Conservation (phyloP, 345 rosid genomes). For the Brassica nigra region DNA sequence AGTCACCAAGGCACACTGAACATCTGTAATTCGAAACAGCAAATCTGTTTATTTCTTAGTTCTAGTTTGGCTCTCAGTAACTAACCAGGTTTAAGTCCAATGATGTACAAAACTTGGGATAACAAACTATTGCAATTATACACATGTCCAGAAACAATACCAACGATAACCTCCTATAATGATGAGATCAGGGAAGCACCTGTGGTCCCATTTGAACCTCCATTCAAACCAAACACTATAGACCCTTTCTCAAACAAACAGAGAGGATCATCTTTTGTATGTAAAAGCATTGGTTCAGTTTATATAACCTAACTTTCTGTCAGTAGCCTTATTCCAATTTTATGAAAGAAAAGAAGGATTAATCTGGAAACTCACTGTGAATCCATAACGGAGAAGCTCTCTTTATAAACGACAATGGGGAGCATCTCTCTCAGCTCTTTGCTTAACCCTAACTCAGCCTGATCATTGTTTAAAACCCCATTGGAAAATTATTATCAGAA, state of each 20-base stretch:
- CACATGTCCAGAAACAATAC: conserved; percentile 1
- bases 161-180: background rate
- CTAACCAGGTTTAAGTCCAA: background rate
- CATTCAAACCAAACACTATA: background rate
- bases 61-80: background rate
- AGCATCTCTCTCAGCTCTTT: conserved; percentile 93
- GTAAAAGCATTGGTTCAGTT: background rate
- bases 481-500: conserved; percentile 17
- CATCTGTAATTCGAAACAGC: conserved; percentile 51
- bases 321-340: background rate
- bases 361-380: conserved; percentile 58
- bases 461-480: conserved; percentile 20
- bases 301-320: background rate
- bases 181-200: background rate
- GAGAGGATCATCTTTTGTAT: background rate
- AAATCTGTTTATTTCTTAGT: background rate
- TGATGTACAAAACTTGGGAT: background rate
- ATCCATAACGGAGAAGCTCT: conserved; percentile 79
- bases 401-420: conserved; percentile 71
- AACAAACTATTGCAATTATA: background rate
- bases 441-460: conserved; percentile 76
- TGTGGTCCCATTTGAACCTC: background rate
- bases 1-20: conserved; percentile 82
- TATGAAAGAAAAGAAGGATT: background rate
- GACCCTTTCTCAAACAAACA: background rate